Base-by-base conservation (phyloP, 2,329 filamentous ascomycete species). In the Epichloe hybrida region DNA sequence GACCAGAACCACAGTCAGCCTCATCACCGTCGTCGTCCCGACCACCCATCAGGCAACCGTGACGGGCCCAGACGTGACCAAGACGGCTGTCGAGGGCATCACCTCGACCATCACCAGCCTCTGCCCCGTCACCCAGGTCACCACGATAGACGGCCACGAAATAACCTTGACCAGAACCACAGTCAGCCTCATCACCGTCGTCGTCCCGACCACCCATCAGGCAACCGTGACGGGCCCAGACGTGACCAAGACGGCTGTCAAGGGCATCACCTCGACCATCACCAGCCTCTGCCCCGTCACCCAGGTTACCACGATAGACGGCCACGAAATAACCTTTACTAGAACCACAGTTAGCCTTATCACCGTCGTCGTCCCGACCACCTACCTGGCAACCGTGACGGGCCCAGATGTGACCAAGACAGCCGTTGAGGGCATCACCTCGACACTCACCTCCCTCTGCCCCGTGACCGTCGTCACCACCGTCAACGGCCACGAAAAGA, bases 381-480 rank as follows among this genome's bases (percentile, higher is more conserved):
- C 17, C 17, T 17, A 17, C 17, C 17, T 17, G 17, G 17, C 17
- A 17, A 17, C 17, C 17, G 17, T 17, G 17, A 56, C 57, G 0
- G 59, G 58, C 11, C 64, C 69, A 4, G 61, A 61, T 27, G 58
- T 60, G 27, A 70, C 66, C 3, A 53, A 62, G 50, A 67, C 64
- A 0, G 59, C 59, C 1, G 61, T 60, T 15, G 61, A 64, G 34
- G 61, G 67, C 11, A 62, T 61, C n/a, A 68, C 70, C 56, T 65
- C 62, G 5, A 73, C 69, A 21, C 48, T 67, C 42, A 76, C 73
- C 12, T 66, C 63, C 17, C 61, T 72, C 9, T 72, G 66, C 59
- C 71, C 72, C 20, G 57, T 73, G 15, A 73, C 71, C 3, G 64
- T 71, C 56, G 70, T 69, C 38, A 69, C 67, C 59, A 72, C 69